These are phyloP conservation scores for Lipomyces mesembrius DNA, from an alignment of 805 yeast species.

Conservation along the genomic window DNA sequence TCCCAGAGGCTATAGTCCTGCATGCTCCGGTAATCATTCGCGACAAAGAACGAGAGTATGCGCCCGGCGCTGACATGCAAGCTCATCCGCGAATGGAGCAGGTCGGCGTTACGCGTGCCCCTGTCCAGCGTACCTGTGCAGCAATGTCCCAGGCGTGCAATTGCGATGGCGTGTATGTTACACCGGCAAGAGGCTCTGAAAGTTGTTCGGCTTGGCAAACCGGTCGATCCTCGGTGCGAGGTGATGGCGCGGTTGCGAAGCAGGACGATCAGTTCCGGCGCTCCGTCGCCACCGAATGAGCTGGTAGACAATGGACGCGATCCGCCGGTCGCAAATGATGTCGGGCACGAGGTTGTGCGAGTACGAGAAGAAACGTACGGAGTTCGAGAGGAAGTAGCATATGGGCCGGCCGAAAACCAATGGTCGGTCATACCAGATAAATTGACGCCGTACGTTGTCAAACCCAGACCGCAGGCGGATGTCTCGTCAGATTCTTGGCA, in stretches of 20 bases:
- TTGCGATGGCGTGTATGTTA: not conserved
- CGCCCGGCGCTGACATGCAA: slow-evolving; percentile 25
- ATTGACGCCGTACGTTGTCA: not conserved
- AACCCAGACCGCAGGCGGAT: not conserved
- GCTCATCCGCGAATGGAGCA: slow-evolving; percentile 21
- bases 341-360: not conserved
- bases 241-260: not conserved
- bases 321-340: not conserved
- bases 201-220: not conserved
- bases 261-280: not conserved
- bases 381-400: not conserved
- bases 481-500: not conserved
- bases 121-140: not conserved
- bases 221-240: slow-evolving; percentile 1
- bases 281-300: not conserved
- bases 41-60: slow-evolving; percentile 10
- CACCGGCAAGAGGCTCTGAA: not conserved
- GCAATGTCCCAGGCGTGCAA: not conserved
- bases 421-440: not conserved
- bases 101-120: slow-evolving; percentile 15
- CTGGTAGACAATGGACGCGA: not conserved
- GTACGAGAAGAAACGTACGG: not conserved
- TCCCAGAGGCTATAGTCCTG: not conserved
- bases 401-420: not conserved
- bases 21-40: not conserved